Percentiles rank a stretch among this genome's conserved stretches.
Evolutionary conservation across 1,284 basidiomycete species (phyloP).

Genomic region (Rhodotorula sp.): DNA sequence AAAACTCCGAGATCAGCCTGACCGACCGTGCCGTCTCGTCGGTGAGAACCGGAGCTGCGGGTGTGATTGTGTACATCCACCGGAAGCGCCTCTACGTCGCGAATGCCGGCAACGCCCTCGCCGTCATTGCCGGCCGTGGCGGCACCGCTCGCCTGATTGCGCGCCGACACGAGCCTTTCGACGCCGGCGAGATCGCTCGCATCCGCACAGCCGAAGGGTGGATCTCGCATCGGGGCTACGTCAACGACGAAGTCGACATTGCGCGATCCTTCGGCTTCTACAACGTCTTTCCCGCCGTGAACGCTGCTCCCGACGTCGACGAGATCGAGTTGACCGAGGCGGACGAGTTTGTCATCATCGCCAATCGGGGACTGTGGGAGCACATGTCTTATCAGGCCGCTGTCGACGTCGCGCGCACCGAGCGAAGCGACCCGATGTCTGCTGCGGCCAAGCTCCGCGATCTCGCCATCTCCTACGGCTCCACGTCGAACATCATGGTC

Average conservation of each 20-base stretch:
- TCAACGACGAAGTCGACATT: constrained; percentile 89
- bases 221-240: constrained; percentile 88
- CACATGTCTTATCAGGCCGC: constrained; percentile 93
- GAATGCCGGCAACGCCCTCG: constrained; percentile 85
- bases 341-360: constrained; percentile 97
- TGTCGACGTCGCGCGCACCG: constrained; percentile 89
- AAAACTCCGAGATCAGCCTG: constrained; percentile 43
- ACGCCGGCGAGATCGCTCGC: constrained; percentile 76
- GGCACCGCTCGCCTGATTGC: constrained; percentile 77
- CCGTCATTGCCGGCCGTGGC: constrained; percentile 76
- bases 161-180: constrained; percentile 85
- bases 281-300: constrained; percentile 86
- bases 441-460: constrained; percentile 96
- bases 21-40: constrained; percentile 33
- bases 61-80: constrained; percentile 80
- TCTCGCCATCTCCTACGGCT: constrained; percentile 95
- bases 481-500: constrained; percentile 92
- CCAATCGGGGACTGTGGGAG: constrained; percentile 91
- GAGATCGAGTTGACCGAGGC: constrained; percentile 71
- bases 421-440: constrained; percentile 86
- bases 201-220: constrained; percentile 93
- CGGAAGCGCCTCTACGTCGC: constrained; percentile 83
- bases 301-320: constrained; percentile 78
- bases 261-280: constrained; percentile 94
- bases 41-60: constrained; percentile 72